These are phyloP conservation scores for Phytopythium chamaehyphon DNA, from an alignment of 352 stramenopile genomes.

Conservation along the genomic window DNA sequence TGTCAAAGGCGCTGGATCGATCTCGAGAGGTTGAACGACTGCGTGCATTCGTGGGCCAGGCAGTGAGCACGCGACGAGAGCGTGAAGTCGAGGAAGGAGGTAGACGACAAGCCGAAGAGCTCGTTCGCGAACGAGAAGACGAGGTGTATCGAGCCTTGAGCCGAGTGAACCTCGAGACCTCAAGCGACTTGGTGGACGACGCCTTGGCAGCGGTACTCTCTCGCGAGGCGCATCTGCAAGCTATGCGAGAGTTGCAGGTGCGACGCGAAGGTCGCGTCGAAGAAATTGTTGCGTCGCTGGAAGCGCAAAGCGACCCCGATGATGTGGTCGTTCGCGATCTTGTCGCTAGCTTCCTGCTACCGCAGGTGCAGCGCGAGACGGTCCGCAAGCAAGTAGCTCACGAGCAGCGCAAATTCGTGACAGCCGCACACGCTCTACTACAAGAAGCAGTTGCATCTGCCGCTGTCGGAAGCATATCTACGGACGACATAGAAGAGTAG, in stretches of 20 bases:
- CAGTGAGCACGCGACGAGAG: slow-evolving; percentile 57
- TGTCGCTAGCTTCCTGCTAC: slow-evolving; percentile 77
- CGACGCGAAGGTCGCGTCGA: slow-evolving; percentile 30
- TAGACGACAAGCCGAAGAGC: slow-evolving; percentile 81
- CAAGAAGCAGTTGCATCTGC: slow-evolving; percentile 25
- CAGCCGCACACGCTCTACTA: slow-evolving; percentile 54
- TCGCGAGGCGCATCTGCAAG: slow-evolving; percentile 39
- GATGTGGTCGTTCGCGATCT: slow-evolving; percentile 71
- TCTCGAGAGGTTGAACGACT: slow-evolving; percentile 77
- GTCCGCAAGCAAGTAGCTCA: slow-evolving; percentile 51
- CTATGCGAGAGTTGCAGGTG: slow-evolving; percentile 53
- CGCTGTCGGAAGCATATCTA: slow-evolving; percentile 9
- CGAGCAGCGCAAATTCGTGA: slow-evolving; percentile 67
- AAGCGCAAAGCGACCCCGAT: slow-evolving; percentile 41
- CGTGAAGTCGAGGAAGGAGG: slow-evolving; percentile 86
- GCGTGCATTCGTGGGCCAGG: slow-evolving; percentile 62
- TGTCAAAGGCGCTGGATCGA: slow-evolving; percentile 87
- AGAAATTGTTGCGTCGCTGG: slow-evolving; percentile 48
- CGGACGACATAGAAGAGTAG: neutral
- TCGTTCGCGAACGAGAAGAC: slow-evolving; percentile 77
- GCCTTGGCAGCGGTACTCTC: slow-evolving; percentile 54
- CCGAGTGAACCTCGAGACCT: slow-evolving; percentile 78
- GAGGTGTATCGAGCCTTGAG: slow-evolving; percentile 76
- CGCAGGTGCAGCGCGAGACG: slow-evolving; percentile 64
- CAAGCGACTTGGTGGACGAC: slow-evolving; percentile 63